phyloP scores from a whole-genome alignment of 1,139 yeast species.

The Saccharomyces hybrid region DNA sequence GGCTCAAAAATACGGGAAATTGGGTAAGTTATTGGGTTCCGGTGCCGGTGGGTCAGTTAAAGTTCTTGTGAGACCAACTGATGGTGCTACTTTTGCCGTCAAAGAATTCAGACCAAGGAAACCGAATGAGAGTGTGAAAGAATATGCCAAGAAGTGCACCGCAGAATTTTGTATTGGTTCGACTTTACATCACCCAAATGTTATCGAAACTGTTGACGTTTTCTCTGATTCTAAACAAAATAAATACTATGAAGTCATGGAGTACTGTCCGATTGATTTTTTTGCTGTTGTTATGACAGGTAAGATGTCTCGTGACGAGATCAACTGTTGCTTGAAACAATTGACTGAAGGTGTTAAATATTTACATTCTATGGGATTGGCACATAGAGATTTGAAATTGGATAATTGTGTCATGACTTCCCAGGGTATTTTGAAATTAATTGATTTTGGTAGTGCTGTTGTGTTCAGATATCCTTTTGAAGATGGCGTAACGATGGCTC shows the following conservation, averaged over 20 bases:
- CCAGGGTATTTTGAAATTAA: slow-evolving; percentile 81
- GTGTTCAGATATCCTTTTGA: slow-evolving; percentile 91
- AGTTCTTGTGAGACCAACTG: slow-evolving; percentile 71
- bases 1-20: slow-evolving; percentile 77
- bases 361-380: slow-evolving; percentile 80
- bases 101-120: slow-evolving; percentile 89
- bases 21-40: slow-evolving; percentile 85
- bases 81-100: slow-evolving; percentile 84
- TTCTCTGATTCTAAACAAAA: slow-evolving; percentile 61
- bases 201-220: slow-evolving; percentile 88
- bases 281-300: slow-evolving; percentile 98
- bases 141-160: slow-evolving; percentile 90
- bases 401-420: slow-evolving; percentile 89
- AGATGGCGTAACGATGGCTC: slow-evolving; percentile 66
- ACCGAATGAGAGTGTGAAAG: slow-evolving; percentile 75
- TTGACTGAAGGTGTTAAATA: slow-evolving; percentile 76
- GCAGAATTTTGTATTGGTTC: slow-evolving; percentile 97
- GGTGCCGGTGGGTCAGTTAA: slow-evolving; percentile 99
- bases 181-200: slow-evolving; percentile 86
- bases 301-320: slow-evolving; percentile 74
- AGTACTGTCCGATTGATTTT: slow-evolving; percentile 91
- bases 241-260: slow-evolving; percentile 92
- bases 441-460: slow-evolving; percentile 94
- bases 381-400: slow-evolving; percentile 89
- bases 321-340: slow-evolving; percentile 86